These are phyloP conservation scores for Apiospora arundinis DNA, from an alignment of 2,329 filamentous ascomycete species.

Conservation along the genomic window DNA sequence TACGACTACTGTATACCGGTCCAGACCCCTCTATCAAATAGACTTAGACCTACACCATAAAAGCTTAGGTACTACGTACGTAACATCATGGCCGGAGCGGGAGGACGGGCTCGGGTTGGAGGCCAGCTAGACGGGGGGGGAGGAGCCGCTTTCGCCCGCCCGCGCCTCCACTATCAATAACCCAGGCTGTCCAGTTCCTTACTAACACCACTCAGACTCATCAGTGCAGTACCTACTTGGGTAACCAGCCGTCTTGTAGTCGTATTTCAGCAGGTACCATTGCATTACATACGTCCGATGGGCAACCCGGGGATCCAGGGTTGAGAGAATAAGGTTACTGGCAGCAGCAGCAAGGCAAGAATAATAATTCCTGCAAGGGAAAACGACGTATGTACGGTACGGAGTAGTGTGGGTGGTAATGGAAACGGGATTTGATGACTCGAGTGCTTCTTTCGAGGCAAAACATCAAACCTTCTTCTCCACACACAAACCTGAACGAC, in stretches of 20 bases:
- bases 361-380: background rate
- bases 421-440: slow-evolving; percentile 2
- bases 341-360: background rate
- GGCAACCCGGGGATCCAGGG: background rate
- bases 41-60: background rate
- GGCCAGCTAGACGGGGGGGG: background rate
- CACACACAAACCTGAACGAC: background rate
- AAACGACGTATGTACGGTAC: background rate
- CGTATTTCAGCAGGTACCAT: background rate
- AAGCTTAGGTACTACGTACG: background rate
- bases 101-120: background rate
- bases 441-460: background rate
- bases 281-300: background rate
- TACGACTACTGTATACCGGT: background rate
- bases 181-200: background rate
- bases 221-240: background rate
- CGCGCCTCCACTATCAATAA: slow-evolving; percentile 1
- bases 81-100: background rate
- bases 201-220: background rate
- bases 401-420: background rate
- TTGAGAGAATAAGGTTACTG: background rate
- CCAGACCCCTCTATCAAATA: background rate
- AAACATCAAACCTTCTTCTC: background rate
- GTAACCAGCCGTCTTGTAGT: background rate
- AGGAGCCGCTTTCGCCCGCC: slow-evolving; percentile 7